These are phyloP conservation scores for Prunus yedoensis DNA, from an alignment of 331 rosid species.

Conservation along the genomic window DNA sequence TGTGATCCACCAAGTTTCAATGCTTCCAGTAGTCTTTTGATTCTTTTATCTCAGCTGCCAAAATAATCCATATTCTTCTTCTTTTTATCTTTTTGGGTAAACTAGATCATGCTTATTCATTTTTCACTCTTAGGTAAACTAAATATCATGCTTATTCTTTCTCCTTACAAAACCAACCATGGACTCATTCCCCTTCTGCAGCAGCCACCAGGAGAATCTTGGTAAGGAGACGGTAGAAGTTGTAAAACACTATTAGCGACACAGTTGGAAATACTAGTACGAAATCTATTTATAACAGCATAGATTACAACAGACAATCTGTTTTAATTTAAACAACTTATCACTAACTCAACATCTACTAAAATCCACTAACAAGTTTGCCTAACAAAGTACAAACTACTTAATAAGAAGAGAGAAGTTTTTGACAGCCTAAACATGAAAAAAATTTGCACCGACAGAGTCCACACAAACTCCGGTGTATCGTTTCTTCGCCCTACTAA, in stretches of 20 bases:
- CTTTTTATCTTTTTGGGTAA: too few relatives aligned
- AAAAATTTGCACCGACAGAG: constrained; percentile 52
- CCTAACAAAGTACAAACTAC: constrained; percentile 57
- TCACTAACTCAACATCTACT: constrained; percentile 28
- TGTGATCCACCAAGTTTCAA: too few relatives aligned
- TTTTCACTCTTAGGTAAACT: too few relatives aligned
- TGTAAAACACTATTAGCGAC: neutral
- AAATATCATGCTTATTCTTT: too few relatives aligned
- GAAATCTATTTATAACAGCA: constrained; percentile 26
- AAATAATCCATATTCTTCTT: too few relatives aligned
- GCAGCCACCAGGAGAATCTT: neutral
- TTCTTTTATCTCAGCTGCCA: neutral
- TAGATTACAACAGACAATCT: constrained; percentile 31
- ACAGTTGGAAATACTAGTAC: neutral
- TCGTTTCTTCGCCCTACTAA: constrained; percentile 79
- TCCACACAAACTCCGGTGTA: constrained; percentile 87
- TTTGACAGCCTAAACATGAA: constrained; percentile 18
- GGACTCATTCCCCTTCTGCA: neutral
- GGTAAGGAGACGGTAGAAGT: neutral
- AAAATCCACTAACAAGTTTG: constrained; percentile 46
- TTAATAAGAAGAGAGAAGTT: constrained; percentile 27
- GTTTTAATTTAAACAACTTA: constrained; percentile 13
- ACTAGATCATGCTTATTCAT: too few relatives aligned
- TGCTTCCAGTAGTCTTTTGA: too few relatives aligned
- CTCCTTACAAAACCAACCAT: neutral